These are phyloP conservation scores for Phaeosphaeria sp. DNA, from an alignment of 2,329 filamentous ascomycete species.

Conservation along the genomic window DNA sequence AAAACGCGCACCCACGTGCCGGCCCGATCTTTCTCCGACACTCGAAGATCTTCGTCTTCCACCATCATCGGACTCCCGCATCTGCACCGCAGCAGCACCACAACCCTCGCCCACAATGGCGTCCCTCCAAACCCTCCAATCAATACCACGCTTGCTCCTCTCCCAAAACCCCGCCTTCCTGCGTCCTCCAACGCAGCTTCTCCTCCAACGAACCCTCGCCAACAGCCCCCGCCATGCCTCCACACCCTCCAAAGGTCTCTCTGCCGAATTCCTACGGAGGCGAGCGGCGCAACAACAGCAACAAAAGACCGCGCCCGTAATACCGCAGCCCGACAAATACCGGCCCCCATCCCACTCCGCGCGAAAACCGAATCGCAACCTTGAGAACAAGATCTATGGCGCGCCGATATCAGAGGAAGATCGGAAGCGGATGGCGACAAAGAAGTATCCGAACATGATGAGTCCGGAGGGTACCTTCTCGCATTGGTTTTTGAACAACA, in stretches of 20 bases:
- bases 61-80: constrained; percentile 24
- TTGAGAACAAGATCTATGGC: constrained; percentile 73
- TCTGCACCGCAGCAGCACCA: constrained; percentile 16
- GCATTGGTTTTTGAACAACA: constrained; percentile 83
- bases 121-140: constrained; percentile 33
- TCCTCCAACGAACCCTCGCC: constrained; percentile 17
- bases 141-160: constrained; percentile 46
- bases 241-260: constrained; percentile 32
- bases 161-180: constrained; percentile 34
- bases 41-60: constrained; percentile 23
- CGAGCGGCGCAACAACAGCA: constrained; percentile 46
- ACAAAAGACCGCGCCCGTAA: constrained; percentile 55
- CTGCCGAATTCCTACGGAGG: constrained; percentile 38
- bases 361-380: constrained; percentile 65
- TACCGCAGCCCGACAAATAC: constrained; percentile 89
- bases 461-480: constrained; percentile 81
- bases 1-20: constrained; percentile 6
- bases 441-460: constrained; percentile 88
- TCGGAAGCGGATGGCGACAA: constrained; percentile 68
- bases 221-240: constrained; percentile 42
- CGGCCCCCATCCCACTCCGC: constrained; percentile 89
- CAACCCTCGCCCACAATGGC: constrained; percentile 34
- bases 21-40: constrained; percentile 25
- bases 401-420: constrained; percentile 73
- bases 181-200: constrained; percentile 29